Percentiles rank a stretch among this genome's conserved stretches.
Evolutionary conservation across 2,329 filamentous ascomycete species (phyloP).

Genomic region (Calonectria henricotiae): DNA sequence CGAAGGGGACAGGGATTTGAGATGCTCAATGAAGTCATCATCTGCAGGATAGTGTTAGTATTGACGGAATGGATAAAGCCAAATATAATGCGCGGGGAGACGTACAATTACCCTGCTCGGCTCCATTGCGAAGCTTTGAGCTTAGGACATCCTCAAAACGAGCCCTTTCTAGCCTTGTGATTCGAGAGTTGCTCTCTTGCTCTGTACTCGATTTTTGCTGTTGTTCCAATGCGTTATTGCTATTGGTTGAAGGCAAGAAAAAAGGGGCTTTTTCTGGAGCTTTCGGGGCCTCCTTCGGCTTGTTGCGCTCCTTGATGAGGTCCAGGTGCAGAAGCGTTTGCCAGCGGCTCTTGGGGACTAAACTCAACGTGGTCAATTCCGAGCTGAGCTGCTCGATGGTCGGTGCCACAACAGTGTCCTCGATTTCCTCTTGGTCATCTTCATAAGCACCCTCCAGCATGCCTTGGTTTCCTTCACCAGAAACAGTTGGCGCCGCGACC

Average conservation of each 20-base stretch:
- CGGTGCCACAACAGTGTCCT: constrained; percentile 70
- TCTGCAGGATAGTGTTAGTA: constrained; percentile 62
- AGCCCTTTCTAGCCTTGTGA: constrained; percentile 77
- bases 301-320: constrained; percentile 93
- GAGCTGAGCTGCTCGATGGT: constrained; percentile 83
- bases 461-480: constrained; percentile 85
- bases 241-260: constrained; percentile 83
- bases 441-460: constrained; percentile 84
- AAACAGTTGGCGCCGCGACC: constrained; percentile 80
- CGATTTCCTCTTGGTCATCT: constrained; percentile 68
- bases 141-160: constrained; percentile 74
- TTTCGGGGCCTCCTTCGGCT: constrained; percentile 92
- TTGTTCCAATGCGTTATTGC: constrained; percentile 60
- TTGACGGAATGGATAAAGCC: constrained; percentile 8
- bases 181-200: constrained; percentile 73
- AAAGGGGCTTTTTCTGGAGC: constrained; percentile 95
- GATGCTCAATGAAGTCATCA: constrained; percentile 80
- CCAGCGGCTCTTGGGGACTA: constrained; percentile 93
- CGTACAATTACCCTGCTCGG: constrained; percentile 75
- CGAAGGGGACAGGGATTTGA: constrained; percentile 87
- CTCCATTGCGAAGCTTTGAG: constrained; percentile 70
- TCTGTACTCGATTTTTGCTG: constrained; percentile 56
- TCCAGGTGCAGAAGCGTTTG: constrained; percentile 95
- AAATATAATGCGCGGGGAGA: constrained; percentile 38
- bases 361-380: constrained; percentile 88